Base-by-base conservation (phyloP, 306 rosid genomes). In the Cucurbita argyrosperma region DNA sequence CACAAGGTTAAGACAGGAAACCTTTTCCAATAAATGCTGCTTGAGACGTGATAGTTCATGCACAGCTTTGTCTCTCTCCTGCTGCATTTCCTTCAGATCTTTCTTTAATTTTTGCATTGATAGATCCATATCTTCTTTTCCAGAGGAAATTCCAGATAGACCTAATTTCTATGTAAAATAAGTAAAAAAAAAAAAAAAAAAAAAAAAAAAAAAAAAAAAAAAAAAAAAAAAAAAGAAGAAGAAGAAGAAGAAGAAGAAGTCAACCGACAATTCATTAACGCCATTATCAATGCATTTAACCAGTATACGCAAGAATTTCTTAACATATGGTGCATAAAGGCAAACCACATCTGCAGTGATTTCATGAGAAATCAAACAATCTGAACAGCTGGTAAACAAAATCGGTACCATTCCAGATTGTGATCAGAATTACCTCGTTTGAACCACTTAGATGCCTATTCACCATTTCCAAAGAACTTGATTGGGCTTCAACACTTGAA, bases 1-100 rank as follows among this genome's bases (percentile, higher is more conserved):
- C 54, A 30, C 54, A 12, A 69, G 50, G n/a, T 26, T 11, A 45
- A 39, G 71, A 46, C 9, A 4, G 53, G 76, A 45, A 79, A 94
- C 99, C 99, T 95, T 95, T 78, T 95, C 96, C 77, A 95, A 78
- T 77, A 95, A 87, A 85, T 95, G 99, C 74, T 95, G 99, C 83
- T 95, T 95, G 80, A 95, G 99, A 54, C 97, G 97, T 52, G 90
- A 61, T 88, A 95, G 80, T 74, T 87, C 79, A 62, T 87, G 99
- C 76, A 84, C 52, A 57, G 90, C 91, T 81, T 84, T 95, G 81
- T 95, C 97, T 88, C 85, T 91, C 72, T 88, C 95, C 74, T 35
- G 78, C n/a, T 78, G 83, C 39, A 88, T 75, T 78, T 88, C 94
- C 85, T 83, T 87, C 81, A 91, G 82, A 76, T 91, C 96, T 70